Evolutionary conservation across 2,329 filamentous ascomycete genomes (phyloP).

Genomic region (Pyricularia pennisetigena): DNA sequence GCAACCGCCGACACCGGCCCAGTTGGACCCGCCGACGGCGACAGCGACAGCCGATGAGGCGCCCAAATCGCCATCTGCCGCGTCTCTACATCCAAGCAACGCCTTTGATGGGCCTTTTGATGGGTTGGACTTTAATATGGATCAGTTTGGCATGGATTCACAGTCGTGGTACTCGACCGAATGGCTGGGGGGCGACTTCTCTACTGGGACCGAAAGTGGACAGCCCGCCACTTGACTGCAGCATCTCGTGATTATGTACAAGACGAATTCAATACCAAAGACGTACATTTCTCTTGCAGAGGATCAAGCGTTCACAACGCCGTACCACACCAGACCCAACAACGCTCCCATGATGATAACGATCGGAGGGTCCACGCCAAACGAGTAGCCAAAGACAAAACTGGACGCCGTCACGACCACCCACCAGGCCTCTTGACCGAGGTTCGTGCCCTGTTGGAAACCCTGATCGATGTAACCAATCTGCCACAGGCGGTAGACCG

Average conservation of each 20-base stretch:
- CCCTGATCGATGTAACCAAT: slow-evolving; percentile 46
- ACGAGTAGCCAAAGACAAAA: slow-evolving; percentile 38
- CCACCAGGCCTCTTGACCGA: slow-evolving; percentile 54
- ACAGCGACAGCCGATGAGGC: not conserved
- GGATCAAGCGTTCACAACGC: slow-evolving; percentile 19
- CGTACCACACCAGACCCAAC: slow-evolving; percentile 37
- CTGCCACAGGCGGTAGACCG: slow-evolving; percentile 53
- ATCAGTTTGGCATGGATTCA: slow-evolving; percentile 15
- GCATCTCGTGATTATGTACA: not conserved
- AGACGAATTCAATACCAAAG: not conserved
- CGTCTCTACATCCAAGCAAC: slow-evolving; percentile 19
- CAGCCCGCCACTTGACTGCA: not conserved
- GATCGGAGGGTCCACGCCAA: slow-evolving; percentile 28
- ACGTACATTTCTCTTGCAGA: not conserved
- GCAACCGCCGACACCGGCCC: not conserved
- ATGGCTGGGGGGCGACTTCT: slow-evolving; percentile 11
- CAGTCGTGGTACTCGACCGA: slow-evolving; percentile 15
- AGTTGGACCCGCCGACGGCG: not conserved
- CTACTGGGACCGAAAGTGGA: not conserved
- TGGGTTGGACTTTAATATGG: slow-evolving; percentile 21
- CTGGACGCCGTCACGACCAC: slow-evolving; percentile 42
- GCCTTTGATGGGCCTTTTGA: slow-evolving; percentile 23
- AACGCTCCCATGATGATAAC: slow-evolving; percentile 34
- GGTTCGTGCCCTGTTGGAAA: slow-evolving; percentile 35
- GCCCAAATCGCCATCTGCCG: slow-evolving; percentile 6